Base-by-base conservation (phyloP, 2,329 filamentous ascomycete genomes). In the Aspergillus phoenicis region DNA sequence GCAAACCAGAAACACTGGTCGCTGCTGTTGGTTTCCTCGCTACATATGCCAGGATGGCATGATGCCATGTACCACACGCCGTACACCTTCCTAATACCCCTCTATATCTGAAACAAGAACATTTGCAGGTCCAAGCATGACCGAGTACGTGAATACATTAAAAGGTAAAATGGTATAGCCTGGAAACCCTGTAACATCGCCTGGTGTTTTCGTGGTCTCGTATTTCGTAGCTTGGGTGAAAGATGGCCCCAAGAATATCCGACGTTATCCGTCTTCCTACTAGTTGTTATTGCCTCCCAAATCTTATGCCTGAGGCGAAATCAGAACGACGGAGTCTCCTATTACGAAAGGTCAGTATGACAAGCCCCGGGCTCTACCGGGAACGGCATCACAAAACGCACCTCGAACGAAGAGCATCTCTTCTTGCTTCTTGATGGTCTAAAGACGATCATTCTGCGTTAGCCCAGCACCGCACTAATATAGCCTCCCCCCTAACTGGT, bases 351-450 rank as follows among this genome's bases (percentile, higher is more conserved):
- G 70, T 76, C 58, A 73, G 69, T 52, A 22, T 39, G 36, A 48
- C 38, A 62, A 48, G 26, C 52, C 11, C n/a, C 41, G 2, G 26
- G 30, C 30, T 28, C n/a, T 26, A n/a, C 13, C 24, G 20, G 33
- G 20, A 11, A 38, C 13, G 13, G 13, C 8, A 20, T 13, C 39
- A 36, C 41, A 20, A 4, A n/a, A 77, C 85, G 64, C 80, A 94
- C 93, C 94, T 91, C 95, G 85, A 61, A 99, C 94, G 76, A 99
- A 99, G 20, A 99, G 82, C 95, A 99, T 99, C 76, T 98, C 95
- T 47, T 93, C 96, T 78, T 97, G 96, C 80, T 96, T 96, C 81
- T 94, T 96, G 64, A 95, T 87, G 13, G 93, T 97, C 91, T 96
- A 65, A 13, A 38, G 11, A 56, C 52, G 55, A 8, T 64, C 38